Base-by-base conservation (phyloP, 177 flowering plant genomes). In the Telopea speciosissima region DNA sequence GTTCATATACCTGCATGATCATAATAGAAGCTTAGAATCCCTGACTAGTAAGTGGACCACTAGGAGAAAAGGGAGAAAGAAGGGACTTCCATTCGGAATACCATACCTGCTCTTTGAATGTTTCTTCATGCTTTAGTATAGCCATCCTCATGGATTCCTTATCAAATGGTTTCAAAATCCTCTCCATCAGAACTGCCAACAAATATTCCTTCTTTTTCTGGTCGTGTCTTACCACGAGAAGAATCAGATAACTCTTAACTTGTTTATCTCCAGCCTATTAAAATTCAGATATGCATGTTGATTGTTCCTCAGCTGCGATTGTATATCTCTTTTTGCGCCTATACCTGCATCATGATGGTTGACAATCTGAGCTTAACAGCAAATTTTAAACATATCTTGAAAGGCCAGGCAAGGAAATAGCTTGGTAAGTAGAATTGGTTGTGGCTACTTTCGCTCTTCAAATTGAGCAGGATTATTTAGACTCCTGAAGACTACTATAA, bases 51-150 rank as follows among this genome's bases (percentile, higher is more conserved):
- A 28, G 25, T 33, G 24, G 21, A 63, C 52, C 22, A 6, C 21
- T 63, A 49, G 65, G 56, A 33, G 42, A 25, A 19, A 21, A 6
- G 24, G 42, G 21, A 62, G 33, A 62, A 22, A 56, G 49, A 23
- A 10, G 62, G 28, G 26, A 12, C 56, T 12, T 59, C 17, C 60
- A 28, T 28, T 26, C 4, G 65, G 72, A 64, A n/a, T 79, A 92
- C 97, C 97, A n/a, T 81, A 92, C 97, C 97, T 92, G 97, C 69
- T 90, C 85, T 83, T 82, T 84, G 86, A 92, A 92, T 23, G 84
- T 87, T 75, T 88, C 86, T 79, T 92, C 97, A 70, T 92, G 97
- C 79, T 83, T 86, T 60, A 92, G 65, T 75, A 92, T 90, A 19
- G 92, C 90, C 86, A 83, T 78, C 80, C 83, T 90, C 93, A 90